phyloP scores from a whole-genome alignment of 768 basidiomycete species.

The Kwoniella sp. region DNA sequence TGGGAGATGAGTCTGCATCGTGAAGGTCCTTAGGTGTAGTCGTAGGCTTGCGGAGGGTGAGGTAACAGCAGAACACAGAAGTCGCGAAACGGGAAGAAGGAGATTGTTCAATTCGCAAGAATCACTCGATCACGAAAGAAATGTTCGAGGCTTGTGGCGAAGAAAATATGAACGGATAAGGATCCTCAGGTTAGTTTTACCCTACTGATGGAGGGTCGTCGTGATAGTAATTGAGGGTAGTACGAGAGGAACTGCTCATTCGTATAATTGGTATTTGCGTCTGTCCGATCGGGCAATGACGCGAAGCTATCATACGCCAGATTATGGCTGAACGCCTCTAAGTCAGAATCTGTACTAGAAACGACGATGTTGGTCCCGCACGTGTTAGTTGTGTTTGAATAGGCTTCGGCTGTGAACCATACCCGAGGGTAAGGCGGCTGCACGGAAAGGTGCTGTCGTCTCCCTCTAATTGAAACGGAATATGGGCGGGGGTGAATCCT shows the following conservation, averaged over 20 bases:
- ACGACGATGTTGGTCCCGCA: conserved; percentile 67
- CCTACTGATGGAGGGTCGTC: conserved; percentile 72
- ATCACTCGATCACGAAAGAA: no score
- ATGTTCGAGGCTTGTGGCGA: no score
- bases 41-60: no score
- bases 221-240: conserved; percentile 74
- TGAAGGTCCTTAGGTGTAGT: no score
- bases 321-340: conserved; percentile 82
- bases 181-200: conserved; percentile 84
- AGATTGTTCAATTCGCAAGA: no score
- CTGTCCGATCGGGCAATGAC: conserved; percentile 57
- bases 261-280: conserved; percentile 76
- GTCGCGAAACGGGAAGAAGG: no score
- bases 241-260: conserved; percentile 79
- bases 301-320: conserved; percentile 77
- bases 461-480: conserved; percentile 60
- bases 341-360: conserved; percentile 75
- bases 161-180: no score
- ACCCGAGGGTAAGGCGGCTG: conserved; percentile 54
- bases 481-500: conserved; percentile 65
- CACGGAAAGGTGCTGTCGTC: conserved; percentile 55
- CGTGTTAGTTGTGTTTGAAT: conserved; percentile 63
- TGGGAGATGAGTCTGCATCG: no score
- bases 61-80: no score
- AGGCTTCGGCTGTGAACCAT: conserved; percentile 68